Percentiles rank a stretch among this genome's conserved stretches.
phyloP scores from a whole-genome alignment of 2,329 filamentous ascomycete species.

The Aspergillus sp. region DNA sequence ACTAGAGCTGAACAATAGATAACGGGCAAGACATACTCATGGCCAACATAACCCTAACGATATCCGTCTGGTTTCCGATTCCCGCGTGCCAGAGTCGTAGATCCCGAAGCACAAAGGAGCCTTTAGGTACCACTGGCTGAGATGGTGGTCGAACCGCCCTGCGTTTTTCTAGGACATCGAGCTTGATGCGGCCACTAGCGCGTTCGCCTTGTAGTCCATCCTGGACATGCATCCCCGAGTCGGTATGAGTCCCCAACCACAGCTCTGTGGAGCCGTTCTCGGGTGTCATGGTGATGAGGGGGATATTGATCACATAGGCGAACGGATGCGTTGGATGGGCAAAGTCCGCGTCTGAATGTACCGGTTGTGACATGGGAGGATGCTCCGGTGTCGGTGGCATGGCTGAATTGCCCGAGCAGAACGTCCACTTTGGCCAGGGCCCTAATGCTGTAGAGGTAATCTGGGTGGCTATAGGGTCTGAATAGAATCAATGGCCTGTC shows the following conservation, averaged over 20 bases:
- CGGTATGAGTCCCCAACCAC: constrained; percentile 50
- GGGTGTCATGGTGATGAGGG: constrained; percentile 43
- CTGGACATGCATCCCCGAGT: constrained; percentile 32
- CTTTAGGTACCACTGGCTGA: constrained; percentile 47
- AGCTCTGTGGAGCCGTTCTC: constrained; percentile 51
- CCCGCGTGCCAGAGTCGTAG: constrained; percentile 57
- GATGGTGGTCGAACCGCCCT: constrained; percentile 34
- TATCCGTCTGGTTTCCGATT: constrained; percentile 49
- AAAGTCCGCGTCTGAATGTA: constrained; percentile 55
- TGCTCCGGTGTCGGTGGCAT: constrained; percentile 42
- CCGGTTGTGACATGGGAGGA: constrained; percentile 34
- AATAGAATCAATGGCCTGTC: constrained; percentile 16
- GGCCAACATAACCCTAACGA: constrained; percentile 51
- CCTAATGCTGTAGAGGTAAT: constrained; percentile 44
- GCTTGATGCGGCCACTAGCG: constrained; percentile 45
- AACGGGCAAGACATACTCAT: constrained; percentile 28
- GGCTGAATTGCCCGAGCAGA: constrained; percentile 45
- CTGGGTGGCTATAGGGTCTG: constrained; percentile 40
- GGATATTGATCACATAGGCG: constrained; percentile 48
- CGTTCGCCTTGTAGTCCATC: constrained; percentile 45
- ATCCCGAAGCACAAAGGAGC: constrained; percentile 51
- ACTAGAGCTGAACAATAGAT: not conserved
- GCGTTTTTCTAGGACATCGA: constrained; percentile 28
- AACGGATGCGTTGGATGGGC: constrained; percentile 48
- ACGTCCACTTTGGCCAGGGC: constrained; percentile 48